Base-by-base conservation (phyloP, 768 basidiomycete species). In the Hypholoma sublateritium region DNA sequence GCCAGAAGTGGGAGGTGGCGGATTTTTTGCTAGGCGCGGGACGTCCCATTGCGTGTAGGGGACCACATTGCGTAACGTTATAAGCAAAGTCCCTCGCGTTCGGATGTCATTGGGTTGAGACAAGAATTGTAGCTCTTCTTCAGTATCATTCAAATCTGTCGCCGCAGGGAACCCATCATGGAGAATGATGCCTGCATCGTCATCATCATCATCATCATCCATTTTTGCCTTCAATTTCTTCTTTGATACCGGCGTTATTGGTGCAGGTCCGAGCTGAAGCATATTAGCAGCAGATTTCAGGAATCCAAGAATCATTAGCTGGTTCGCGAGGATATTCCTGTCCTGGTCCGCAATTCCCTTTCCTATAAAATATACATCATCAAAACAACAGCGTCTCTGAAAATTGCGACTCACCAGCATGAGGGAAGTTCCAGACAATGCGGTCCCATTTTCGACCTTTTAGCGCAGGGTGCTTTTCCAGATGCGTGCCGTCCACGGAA, bases 341-440 rank as follows among this genome's bases (percentile, higher is more conserved):
- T 95, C 89, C 71, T 95, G 93, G 70, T 98, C 93, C 21, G 90
- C 83, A 59, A 98, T 95, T 2, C 95, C 93, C 67, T 86, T 92
- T 22, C 91, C 90, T 92, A 65, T 41, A 36, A 36, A 59, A 50
- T 37, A 55, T 19, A 44, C 58, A 45, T 2, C 55, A 36, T 32
- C 22, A n/a, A 21, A 37, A 49, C 0, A 43, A 19, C 3, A 42
- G 21, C 42, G 19, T 12, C 2, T 52, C 19, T 25, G 53, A 8
- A 53, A 39, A 57, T 55, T 48, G 58, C 21, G 12, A 65, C 84
- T 61, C 65, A 92, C 95, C 95, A 65, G 90, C 89, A 74, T 98
- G 96, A 57, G 96, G 96, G 68, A 98, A 98, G 69, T 98, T 97
- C 88, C 93, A 98, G 6, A 92, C 84, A 55, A 98, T 81, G 59